phyloP scores from a whole-genome alignment of 2,329 filamentous ascomycete genomes.

The Fusarium sp. region DNA sequence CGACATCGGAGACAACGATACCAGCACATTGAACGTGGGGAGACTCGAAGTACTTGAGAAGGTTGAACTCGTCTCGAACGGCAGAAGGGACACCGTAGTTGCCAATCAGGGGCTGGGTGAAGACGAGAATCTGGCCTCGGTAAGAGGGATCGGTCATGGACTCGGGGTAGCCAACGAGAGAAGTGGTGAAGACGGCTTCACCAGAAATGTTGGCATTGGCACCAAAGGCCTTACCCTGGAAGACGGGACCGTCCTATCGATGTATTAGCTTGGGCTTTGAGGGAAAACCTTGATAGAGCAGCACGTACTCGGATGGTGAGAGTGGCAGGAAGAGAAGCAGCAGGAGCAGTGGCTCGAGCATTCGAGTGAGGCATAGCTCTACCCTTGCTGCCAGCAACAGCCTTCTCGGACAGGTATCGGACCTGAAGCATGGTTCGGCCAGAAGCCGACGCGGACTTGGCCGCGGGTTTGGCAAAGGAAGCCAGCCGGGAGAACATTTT shows the following conservation, averaged over 20 bases:
- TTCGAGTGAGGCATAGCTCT: constrained; percentile 73
- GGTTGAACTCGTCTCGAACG: constrained; percentile 85
- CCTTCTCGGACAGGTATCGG: constrained; percentile 54
- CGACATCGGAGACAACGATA: constrained; percentile 95
- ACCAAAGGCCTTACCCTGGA: constrained; percentile 95
- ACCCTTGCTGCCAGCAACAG: constrained; percentile 74
- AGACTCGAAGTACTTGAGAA: constrained; percentile 98
- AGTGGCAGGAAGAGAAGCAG: constrained; percentile 74
- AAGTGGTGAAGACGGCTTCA: constrained; percentile 98
- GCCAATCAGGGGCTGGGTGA: constrained; percentile 96
- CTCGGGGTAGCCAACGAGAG: constrained; percentile 97
- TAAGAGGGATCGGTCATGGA: constrained; percentile 91
- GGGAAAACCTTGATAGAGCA: not conserved
- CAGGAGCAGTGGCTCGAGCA: constrained; percentile 72
- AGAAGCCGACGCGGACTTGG: constrained; percentile 58
- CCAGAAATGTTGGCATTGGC: constrained; percentile 97
- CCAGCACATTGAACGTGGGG: constrained; percentile 97
- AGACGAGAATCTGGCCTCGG: constrained; percentile 95
- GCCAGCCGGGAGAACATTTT: constrained; percentile 72
- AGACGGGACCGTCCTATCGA: constrained; percentile 87
- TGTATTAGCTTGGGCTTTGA: constrained; percentile 17
- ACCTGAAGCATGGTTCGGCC: constrained; percentile 56
- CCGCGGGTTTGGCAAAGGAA: constrained; percentile 66
- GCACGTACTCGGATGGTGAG: constrained; percentile 87
- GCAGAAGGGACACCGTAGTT: constrained; percentile 97